These are phyloP conservation scores for Fusarium citri DNA, from an alignment of 2,329 filamentous ascomycete species.

Conservation along the genomic window DNA sequence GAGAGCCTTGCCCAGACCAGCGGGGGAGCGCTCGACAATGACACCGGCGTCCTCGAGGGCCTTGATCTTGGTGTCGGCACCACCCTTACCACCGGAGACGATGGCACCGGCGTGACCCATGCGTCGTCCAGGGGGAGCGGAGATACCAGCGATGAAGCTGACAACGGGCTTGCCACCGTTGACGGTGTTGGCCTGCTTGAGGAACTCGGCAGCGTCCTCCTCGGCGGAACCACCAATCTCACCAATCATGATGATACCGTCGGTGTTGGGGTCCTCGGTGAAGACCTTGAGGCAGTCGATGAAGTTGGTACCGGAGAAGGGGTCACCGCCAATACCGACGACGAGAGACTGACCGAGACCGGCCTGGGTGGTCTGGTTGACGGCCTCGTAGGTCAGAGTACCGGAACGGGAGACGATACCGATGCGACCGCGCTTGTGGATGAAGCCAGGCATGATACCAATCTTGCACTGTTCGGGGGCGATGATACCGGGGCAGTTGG, in stretches of 20 bases:
- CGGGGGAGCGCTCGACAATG: slow-evolving; percentile 94
- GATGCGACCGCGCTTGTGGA: slow-evolving; percentile 99
- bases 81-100: slow-evolving; percentile 96
- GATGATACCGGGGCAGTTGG: slow-evolving; percentile 99
- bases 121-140: slow-evolving; percentile 91
- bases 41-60: slow-evolving; percentile 94
- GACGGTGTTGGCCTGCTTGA: slow-evolving; percentile 89
- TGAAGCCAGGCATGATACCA: slow-evolving; percentile 99
- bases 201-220: slow-evolving; percentile 97
- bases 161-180: slow-evolving; percentile 92
- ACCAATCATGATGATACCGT: slow-evolving; percentile 99
- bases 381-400: slow-evolving; percentile 98
- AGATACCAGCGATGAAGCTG: slow-evolving; percentile 98
- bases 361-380: slow-evolving; percentile 98
- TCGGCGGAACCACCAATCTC: slow-evolving; percentile 98
- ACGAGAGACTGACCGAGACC: slow-evolving; percentile 98
- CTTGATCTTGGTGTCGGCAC: slow-evolving; percentile 97
- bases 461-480: slow-evolving; percentile 98
- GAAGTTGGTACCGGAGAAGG: slow-evolving; percentile 99
- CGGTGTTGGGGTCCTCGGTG: slow-evolving; percentile 93
- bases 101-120: slow-evolving; percentile 99
- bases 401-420: slow-evolving; percentile 98
- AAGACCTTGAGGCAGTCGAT: slow-evolving; percentile 99
- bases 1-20: slow-evolving; percentile 90
- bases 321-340: slow-evolving; percentile 97